These are phyloP conservation scores for Cutaneotrichosporon cyanovorans DNA, from an alignment of 1,284 basidiomycete genomes.

Conservation along the genomic window DNA sequence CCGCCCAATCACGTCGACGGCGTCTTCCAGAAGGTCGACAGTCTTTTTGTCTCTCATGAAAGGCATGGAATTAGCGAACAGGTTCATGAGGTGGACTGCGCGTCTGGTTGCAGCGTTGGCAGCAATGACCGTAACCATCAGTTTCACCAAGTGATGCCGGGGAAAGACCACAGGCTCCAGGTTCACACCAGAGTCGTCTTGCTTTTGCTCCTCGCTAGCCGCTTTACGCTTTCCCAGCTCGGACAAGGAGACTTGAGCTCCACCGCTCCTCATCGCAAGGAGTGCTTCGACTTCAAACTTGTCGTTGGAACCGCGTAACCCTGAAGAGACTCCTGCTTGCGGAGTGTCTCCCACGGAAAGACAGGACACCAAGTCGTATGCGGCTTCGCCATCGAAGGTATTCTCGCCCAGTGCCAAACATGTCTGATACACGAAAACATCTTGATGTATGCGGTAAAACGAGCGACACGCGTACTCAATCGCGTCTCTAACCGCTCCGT, in stretches of 20 bases:
- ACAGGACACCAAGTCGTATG: constrained; percentile 27
- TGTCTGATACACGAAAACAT: constrained; percentile 67
- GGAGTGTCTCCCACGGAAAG: constrained; percentile 20
- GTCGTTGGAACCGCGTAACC: constrained; percentile 60
- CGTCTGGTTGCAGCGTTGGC: constrained; percentile 61
- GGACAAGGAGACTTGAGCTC: constrained; percentile 45
- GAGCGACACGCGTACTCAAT: constrained; percentile 65
- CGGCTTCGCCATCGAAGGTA: constrained; percentile 26
- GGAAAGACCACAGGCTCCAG: constrained; percentile 57
- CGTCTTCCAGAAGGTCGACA: constrained; percentile 56
- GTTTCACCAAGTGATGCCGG: constrained; percentile 60
- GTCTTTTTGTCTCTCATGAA: constrained; percentile 50
- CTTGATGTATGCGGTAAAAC: constrained; percentile 67
- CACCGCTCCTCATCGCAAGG: constrained; percentile 50
- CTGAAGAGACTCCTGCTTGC: constrained; percentile 49
- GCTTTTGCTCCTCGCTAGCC: constrained; percentile 52
- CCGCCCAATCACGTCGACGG: constrained; percentile 56
- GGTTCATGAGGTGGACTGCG: constrained; percentile 59
- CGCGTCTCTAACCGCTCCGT: constrained; percentile 54
- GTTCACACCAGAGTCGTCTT: constrained; percentile 46
- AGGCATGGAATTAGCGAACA: constrained; percentile 57
- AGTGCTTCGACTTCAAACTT: constrained; percentile 64
- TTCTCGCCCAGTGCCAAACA: constrained; percentile 57
- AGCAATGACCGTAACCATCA: constrained; percentile 71
- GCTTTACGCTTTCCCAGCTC: constrained; percentile 57